Evolutionary conservation across 1,284 basidiomycete genomes (phyloP), one percentile per base, ranked within the genome.

Genomic region (Melampsora medusae): DNA sequence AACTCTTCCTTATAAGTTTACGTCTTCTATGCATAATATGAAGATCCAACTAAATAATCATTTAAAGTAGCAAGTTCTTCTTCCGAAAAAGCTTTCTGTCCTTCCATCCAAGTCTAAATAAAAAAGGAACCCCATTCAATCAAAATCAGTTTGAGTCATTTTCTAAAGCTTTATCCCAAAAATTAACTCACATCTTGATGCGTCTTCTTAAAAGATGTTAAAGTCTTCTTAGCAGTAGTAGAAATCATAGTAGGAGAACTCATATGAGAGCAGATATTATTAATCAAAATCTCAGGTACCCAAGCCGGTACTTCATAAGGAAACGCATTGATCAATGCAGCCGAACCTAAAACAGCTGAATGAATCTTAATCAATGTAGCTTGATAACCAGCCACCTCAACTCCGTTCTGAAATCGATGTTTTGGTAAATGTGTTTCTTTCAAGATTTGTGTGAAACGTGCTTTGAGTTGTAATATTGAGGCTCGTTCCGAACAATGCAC

Each of bases 401-500:
- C 82, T 22, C 82, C 86, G 49, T 81, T 84, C 25, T 80, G 80
- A 79, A 90, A 89, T 76, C 87, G 86, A 78, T 93, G 87, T 77
- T 87, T 84, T 28, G 93, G 93, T 46, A 97, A 84, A 31, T 88
- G 87, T 75, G 87, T 66, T 5, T 35, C 86, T 69, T 86, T 86
- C 73, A 90, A 87, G 72, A 90, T 79, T 83, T 85, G 86, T 66
- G 91, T 84, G 83, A 96, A 97, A 38, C 89, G 91, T 81, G 92
- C 92, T 87, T 91, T 93, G 79, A 98, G 85, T 5, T 90, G 89
- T 67, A 91, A 85, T 80, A 98, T 94, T 80, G 90, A 91, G 77
- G 92, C 88, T 72, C 95, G 87, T 82, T 97, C 93, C 14, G 93
- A 96, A 81, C 93, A 97, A 78, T 96, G 88, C 49, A 99, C 88